Base-by-base conservation (phyloP, 116 monocot species). In the Trichopus zeylanicus region DNA sequence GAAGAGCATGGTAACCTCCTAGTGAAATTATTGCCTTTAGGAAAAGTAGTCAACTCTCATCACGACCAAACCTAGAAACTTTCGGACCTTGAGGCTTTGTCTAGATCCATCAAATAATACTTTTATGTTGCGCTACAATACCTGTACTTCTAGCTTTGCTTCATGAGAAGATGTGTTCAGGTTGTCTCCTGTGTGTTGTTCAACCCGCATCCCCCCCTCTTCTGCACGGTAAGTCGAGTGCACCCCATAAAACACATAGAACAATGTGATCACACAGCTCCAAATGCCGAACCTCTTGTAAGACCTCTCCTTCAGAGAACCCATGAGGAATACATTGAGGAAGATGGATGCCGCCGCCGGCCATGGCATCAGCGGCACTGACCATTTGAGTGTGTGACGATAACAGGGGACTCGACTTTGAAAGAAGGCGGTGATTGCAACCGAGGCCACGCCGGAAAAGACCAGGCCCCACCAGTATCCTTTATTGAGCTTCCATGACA, bases 301-400 rank as follows among this genome's bases (percentile, higher is more conserved):
- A 0, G 88, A 56, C 52, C 31, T 68, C 62, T 51, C 33, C 55
- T 64, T 79, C 32, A 83, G 68, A 28, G 48, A 57, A 10, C 61
- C 62, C 70, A 80, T 74, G 16, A 88, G 73, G 64, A 88, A 88
- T 26, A 88, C 71, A 33, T 83, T 88, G 53, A 87, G 68, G 55
- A 87, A 87, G 62, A 82, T 33, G 9, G 87, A 87, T 1, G 65
- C 64, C 0, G 82, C 75, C 3, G 87, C 82, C 6, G 87, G 87
- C 87, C 87, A 87, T 6, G 87, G 87, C 87, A 87, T 87, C 49
- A 70, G 18, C 10, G 82, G 82, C 51, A 81, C 81, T 30, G 70
- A 69, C 82, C 87, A 87, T 64, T 55, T 63, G 11, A 55, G 59
- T 0, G 72, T 68, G 26, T 66, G 35, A 18, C 38, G 60, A 23